Evolutionary conservation across 2,329 filamentous ascomycete genomes (phyloP).

Genomic region (Scolecobasidium constrictum): DNA sequence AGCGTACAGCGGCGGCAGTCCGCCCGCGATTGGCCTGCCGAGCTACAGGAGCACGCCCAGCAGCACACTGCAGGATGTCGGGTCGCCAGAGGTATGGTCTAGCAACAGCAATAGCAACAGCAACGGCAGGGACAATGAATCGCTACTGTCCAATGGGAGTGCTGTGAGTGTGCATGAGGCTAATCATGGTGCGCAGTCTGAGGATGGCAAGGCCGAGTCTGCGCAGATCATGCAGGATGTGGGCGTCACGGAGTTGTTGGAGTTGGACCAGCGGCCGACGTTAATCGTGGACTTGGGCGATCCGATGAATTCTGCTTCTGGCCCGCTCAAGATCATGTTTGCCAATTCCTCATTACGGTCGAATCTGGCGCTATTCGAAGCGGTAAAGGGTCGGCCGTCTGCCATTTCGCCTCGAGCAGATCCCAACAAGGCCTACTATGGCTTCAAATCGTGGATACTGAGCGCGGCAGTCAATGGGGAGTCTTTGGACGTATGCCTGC

Average conservation of each 20-base stretch:
- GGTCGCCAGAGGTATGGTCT: slow-evolving; percentile 36
- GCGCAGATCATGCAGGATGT: slow-evolving; percentile 51
- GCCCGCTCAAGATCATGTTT: slow-evolving; percentile 52
- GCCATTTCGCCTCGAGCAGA: slow-evolving; percentile 24
- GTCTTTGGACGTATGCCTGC: slow-evolving; percentile 39
- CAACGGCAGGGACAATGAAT: neutral
- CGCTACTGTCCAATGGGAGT: slow-evolving; percentile 20
- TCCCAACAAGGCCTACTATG: slow-evolving; percentile 38
- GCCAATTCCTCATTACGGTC: slow-evolving; percentile 56
- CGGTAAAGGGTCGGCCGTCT: slow-evolving; percentile 40
- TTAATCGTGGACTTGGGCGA: slow-evolving; percentile 63
- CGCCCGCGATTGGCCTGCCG: slow-evolving; percentile 21
- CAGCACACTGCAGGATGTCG: slow-evolving; percentile 36
- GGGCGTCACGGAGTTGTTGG: slow-evolving; percentile 60
- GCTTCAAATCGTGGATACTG: slow-evolving; percentile 62
- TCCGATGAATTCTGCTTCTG: slow-evolving; percentile 41
- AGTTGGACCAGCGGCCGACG: slow-evolving; percentile 65
- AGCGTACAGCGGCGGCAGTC: slow-evolving; percentile 25
- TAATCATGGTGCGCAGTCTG: slow-evolving; percentile 39
- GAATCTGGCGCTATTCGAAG: slow-evolving; percentile 43
- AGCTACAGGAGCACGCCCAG: slow-evolving; percentile 1
- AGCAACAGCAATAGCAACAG: neutral
- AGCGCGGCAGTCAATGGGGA: slow-evolving; percentile 43
- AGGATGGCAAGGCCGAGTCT: slow-evolving; percentile 33
- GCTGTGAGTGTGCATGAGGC: slow-evolving; percentile 22